Evolutionary conservation across 164 flowering plant genomes (phyloP), one percentile per base, ranked within the genome.

Genomic region (Hamamelis virginiana): DNA sequence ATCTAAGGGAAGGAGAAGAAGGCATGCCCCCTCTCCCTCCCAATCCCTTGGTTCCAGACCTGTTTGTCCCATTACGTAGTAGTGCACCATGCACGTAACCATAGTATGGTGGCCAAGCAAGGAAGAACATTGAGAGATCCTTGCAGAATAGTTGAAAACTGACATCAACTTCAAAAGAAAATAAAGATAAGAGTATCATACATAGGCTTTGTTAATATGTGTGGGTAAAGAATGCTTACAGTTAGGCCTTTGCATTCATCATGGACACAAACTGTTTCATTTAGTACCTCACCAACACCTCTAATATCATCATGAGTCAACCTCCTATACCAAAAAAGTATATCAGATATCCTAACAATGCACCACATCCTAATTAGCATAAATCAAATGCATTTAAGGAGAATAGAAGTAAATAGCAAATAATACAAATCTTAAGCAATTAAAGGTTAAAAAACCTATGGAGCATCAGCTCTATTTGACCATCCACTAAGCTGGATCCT

Each of bases 381-480:
- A 66, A 47, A 5, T 15, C 19, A 53, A 13, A 23, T 19, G 28
- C 41, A 66, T 27, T 53, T 19, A 23, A 51, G n/a, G 16, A 10
- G 1, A 62, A 19, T 9, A 28, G 1, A 55, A 47, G 16, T 1
- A 23, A 48, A 60, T 18, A 22, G 9, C 18, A 5, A 67, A 15
- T 43, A 62, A 10, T 12, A 9, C 41, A 26, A 4, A 26, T 28
- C 56, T 18, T 23, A 59, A 12, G 45, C 60, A 65, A 6, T 19
- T 19, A 59, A 43, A 33, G 66, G 59, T 19, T 58, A 44, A 70
- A 67, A 70, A 55, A 91, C 98, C 98, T 86, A 64, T 95, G 98
- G 65, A 91, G 91, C 97, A 95, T 95, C 69, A 95, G 80, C 78
- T 95, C 98, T 73, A 92, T 68, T 74, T 92, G 94, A 48, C 98